Base-by-base conservation (phyloP, 805 yeast species). In the Metschnikowia lochheadii region DNA sequence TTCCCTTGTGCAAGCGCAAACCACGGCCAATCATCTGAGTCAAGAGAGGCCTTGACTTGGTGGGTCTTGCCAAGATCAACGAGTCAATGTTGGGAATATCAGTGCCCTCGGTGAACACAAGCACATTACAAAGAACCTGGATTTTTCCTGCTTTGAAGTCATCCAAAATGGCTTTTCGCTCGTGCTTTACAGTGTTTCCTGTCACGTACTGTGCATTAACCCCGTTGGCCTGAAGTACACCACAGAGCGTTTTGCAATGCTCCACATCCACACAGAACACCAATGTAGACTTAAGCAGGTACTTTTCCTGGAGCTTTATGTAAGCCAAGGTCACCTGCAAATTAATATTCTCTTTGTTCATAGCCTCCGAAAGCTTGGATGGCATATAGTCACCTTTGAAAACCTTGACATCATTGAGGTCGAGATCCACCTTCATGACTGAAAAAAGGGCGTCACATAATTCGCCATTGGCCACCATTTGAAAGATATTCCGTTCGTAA, bases 21-120 rank as follows among this genome's bases (percentile, higher is more conserved):
- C 97, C 98, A 49, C 98, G 74, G 0, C 98, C 98, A 17, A 91
- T 77, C 96, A 91, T 91, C 63, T 91, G 98, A 15, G 83, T 76
- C 35, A 89, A 67, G 40, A 91, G 67, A 0, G 86, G 81, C 32
- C 82, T 69, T 0, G 97, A 90, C 51, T 76, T 77, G 0, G 97
- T 87, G 1, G 97, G 96, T 33, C 97, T 70, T 3, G 88, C 87
- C 32, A 91, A 65, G 29, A 91, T 72, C 11, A 91, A 70, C 31
- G 89, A 83, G 61, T 91, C 97, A 50, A 90, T 85, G 53, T 83
- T 83, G 2, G 97, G 97, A 17, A 92, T 83, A 68, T 91, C 97
- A 0, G 97, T 89, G 0, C 98, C 98, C 64, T 91, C 98, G 0
- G 96, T 91, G 58, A 92, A 85, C 5, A 91, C 88, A 15, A 87